phyloP scores from a whole-genome alignment of 805 yeast genomes.

The Komagataella pseudopastoris region DNA sequence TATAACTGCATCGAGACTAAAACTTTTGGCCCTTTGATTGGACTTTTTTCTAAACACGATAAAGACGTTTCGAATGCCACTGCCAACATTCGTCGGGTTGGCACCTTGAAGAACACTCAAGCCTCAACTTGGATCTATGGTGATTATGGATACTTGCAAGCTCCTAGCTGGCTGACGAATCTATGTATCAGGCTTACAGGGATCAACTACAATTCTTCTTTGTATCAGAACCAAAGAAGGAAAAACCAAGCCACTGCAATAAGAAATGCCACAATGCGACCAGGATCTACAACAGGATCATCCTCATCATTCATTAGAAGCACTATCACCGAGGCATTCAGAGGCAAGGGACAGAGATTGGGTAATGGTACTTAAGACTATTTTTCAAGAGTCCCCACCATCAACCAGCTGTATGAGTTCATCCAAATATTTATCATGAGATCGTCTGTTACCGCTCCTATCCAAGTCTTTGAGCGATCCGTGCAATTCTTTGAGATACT shows the following conservation, averaged over 20 bases:
- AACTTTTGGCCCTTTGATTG: conserved; percentile 33
- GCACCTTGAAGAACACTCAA: conserved; percentile 12
- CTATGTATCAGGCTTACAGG: conserved; percentile 17
- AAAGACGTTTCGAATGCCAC: conserved; percentile 8
- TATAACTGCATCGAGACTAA: conserved; percentile 51
- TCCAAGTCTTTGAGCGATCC: conserved; percentile 30
- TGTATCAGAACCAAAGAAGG: conserved; percentile 9
- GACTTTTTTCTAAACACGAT: conserved; percentile 12
- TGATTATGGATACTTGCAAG: conserved; percentile 39
- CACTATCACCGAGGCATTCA: conserved; percentile 11
- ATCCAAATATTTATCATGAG: conserved; percentile 28
- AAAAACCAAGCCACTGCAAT: conserved; percentile 4
- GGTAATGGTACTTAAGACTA: conserved; percentile 9
- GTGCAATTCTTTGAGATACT: conserved; percentile 47
- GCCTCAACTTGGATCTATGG: conserved; percentile 25
- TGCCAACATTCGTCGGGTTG: conserved; percentile 12
- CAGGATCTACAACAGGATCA: conserved; percentile 4
- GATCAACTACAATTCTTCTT: conserved; percentile 15
- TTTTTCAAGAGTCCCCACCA: neutral
- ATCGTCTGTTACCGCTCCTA: conserved; percentile 12
- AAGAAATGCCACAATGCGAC: conserved; percentile 6
- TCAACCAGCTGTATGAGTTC: conserved; percentile 3
- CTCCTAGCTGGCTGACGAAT: conserved; percentile 32
- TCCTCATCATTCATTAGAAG: conserved; percentile 6
- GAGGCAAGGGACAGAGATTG: conserved; percentile 25